Conservation (phyloP, 1,139 yeast species). For the Nakaseomyces bracarensis region DNA sequence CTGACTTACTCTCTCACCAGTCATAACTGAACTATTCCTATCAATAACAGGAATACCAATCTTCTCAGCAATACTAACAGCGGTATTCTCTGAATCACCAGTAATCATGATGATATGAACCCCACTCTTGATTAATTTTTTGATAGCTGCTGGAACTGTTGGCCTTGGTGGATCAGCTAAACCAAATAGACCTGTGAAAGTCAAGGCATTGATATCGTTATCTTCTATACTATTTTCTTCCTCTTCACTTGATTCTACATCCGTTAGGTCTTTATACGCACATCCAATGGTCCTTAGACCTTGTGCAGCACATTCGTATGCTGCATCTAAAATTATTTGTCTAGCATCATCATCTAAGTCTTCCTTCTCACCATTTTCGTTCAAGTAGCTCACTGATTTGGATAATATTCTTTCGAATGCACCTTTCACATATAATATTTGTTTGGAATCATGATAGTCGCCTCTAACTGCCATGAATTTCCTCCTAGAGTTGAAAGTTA, state of each 20-base stretch:
- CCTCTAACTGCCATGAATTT: conserved; percentile 71
- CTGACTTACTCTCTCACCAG: conserved; percentile 70
- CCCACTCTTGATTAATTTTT: conserved; percentile 73
- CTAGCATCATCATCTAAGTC: conserved; percentile 44
- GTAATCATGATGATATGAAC: conserved; percentile 95
- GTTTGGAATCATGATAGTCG: conserved; percentile 42
- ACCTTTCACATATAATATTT: conserved; percentile 68
- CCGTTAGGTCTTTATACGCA: conserved; percentile 42
- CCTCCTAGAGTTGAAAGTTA: conserved; percentile 74
- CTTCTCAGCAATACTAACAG: conserved; percentile 75
- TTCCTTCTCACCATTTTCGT: conserved; percentile 46
- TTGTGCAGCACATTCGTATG: conserved; percentile 59
- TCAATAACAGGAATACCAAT: conserved; percentile 79
- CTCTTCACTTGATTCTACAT: conserved; percentile 32
- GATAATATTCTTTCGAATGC: conserved; percentile 71
- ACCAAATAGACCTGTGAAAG: conserved; percentile 77
- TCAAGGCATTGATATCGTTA: conserved; percentile 47
- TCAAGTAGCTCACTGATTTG: conserved; percentile 51
- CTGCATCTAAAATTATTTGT: conserved; percentile 43
- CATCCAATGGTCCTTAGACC: conserved; percentile 81
- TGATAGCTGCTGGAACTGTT: conserved; percentile 62
- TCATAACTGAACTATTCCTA: conserved; percentile 54
- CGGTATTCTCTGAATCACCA: conserved; percentile 89
- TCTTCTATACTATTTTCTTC: too few relatives aligned
- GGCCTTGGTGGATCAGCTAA: conserved; percentile 96